These are phyloP conservation scores for Neurospora sp. DNA, from an alignment of 495 filamentous ascomycete species.

Conservation along the genomic window DNA sequence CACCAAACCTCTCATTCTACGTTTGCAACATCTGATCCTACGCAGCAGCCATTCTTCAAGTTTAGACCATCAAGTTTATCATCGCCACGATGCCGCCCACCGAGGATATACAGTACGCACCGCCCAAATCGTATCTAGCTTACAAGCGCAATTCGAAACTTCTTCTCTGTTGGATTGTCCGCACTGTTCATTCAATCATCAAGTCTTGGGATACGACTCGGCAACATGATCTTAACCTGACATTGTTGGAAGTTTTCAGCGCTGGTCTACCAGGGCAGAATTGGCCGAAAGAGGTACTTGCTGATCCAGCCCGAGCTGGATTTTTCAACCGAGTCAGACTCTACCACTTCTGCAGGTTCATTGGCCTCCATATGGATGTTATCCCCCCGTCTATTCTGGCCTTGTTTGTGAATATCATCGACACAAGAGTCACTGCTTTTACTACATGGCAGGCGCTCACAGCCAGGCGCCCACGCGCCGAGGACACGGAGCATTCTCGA, in stretches of 20 bases:
- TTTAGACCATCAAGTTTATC: not conserved
- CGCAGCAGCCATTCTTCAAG: not conserved
- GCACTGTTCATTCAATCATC: not conserved
- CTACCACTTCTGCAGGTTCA: not conserved
- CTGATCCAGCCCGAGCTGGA: not conserved
- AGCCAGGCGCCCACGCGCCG: not conserved
- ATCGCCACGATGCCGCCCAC: not conserved
- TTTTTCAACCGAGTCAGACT: not conserved
- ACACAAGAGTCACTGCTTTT: not conserved
- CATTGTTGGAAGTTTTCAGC: not conserved
- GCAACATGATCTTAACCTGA: not conserved
- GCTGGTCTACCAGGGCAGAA: not conserved
- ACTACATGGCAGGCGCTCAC: not conserved
- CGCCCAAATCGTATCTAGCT: not conserved
- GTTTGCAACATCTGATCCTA: not conserved
- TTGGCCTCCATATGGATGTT: not conserved
- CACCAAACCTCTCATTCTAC: not conserved
- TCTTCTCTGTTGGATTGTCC: not conserved
- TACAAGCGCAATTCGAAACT: not conserved
- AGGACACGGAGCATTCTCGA: not conserved
- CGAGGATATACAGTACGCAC: not conserved
- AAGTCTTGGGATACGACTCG: not conserved
- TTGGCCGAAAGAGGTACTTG: not conserved
- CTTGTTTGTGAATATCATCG: not conserved
- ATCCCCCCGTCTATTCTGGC: not conserved